These are phyloP conservation scores for Cordyceps fumosorosea DNA, from an alignment of 2,329 filamentous ascomycete species.

Conservation along the genomic window DNA sequence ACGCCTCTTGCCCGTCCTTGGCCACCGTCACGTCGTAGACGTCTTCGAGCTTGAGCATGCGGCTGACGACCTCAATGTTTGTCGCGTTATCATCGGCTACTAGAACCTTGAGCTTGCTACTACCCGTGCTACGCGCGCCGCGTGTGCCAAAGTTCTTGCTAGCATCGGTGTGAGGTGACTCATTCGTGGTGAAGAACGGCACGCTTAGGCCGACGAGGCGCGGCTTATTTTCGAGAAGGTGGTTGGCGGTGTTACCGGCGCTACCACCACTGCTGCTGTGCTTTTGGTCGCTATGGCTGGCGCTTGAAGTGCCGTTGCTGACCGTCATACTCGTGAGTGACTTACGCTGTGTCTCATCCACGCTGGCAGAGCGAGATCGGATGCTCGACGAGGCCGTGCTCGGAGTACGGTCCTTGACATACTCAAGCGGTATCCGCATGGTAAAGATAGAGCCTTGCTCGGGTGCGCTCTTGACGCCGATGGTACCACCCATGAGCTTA, in stretches of 20 bases:
- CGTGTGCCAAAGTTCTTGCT: background rate
- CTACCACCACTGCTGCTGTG: background rate
- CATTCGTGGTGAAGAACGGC: constrained; percentile 63
- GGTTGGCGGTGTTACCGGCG: background rate
- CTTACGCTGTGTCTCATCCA: background rate
- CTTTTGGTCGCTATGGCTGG: background rate
- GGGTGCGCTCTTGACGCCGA: constrained; percentile 63
- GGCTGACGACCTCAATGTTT: constrained; percentile 52
- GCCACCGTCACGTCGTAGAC: constrained; percentile 83
- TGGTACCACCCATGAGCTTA: constrained; percentile 74
- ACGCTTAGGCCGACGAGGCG: constrained; percentile 75
- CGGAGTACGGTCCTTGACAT: constrained; percentile 57
- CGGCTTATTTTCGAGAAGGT: constrained; percentile 45
- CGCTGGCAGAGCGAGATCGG: constrained; percentile 38
- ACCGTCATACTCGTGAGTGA: constrained; percentile 13
- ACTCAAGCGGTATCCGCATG: constrained; percentile 75
- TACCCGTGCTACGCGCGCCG: constrained; percentile 14
- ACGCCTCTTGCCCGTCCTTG: constrained; percentile 79
- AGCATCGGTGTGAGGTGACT: constrained; percentile 4
- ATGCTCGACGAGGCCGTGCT: constrained; percentile 21
- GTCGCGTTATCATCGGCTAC: constrained; percentile 68
- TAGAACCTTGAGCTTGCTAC: constrained; percentile 61
- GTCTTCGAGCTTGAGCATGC: constrained; percentile 67
- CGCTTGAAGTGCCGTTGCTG: background rate
- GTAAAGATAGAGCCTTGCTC: constrained; percentile 75